These are phyloP conservation scores for Gossypium davidsonii DNA, from an alignment of 441 rosid genomes.

Conservation along the genomic window DNA sequence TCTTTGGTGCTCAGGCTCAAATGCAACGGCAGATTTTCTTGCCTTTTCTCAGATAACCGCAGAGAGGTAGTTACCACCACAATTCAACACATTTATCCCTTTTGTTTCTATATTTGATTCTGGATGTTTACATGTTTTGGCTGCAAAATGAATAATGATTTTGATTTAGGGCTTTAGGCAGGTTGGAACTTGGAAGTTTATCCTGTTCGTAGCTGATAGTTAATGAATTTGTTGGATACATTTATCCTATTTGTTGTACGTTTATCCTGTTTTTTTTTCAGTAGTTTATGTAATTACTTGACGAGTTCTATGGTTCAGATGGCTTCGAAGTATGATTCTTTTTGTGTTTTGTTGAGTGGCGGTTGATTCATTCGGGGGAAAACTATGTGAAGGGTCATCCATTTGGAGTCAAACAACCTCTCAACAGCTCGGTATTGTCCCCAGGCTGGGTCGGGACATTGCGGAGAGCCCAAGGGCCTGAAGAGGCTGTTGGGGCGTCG, in stretches of 20 bases:
- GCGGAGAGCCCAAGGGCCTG: too few relatives aligned
- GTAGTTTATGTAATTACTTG: not conserved
- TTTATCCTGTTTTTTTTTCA: not conserved
- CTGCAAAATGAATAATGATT: not conserved
- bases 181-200: too few relatives aligned
- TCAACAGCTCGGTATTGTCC: too few relatives aligned
- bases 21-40: slow-evolving; percentile 44
- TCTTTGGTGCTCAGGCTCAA: slow-evolving; percentile 35
- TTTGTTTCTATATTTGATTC: not conserved
- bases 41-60: slow-evolving; percentile 59
- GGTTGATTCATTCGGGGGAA: too few relatives aligned
- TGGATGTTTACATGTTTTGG: not conserved
- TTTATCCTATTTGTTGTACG: not conserved
- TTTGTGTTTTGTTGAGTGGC: not conserved
- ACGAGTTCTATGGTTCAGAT: not conserved
- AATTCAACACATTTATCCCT: not conserved
- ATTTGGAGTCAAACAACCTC: too few relatives aligned
- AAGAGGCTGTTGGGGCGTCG: too few relatives aligned
- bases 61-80: slow-evolving; percentile 37
- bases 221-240: not conserved
- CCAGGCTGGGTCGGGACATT: too few relatives aligned
- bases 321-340: not conserved
- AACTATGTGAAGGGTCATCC: too few relatives aligned
- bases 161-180: too few relatives aligned
- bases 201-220: not conserved